Conservation (phyloP, 164 flowering plant species). For the Magnolia sinica region DNA sequence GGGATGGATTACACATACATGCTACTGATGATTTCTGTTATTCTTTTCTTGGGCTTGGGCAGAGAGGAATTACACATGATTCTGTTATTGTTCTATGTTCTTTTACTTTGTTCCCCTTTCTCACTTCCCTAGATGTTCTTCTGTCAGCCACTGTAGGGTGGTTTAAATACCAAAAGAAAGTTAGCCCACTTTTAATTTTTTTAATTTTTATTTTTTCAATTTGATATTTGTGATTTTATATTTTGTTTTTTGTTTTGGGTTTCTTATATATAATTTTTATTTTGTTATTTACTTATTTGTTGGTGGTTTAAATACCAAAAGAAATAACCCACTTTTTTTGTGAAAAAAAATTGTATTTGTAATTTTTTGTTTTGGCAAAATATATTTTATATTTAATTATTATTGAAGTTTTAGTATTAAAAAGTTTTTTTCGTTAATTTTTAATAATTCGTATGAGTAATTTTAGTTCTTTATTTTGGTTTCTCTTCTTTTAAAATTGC, state of each 20-base stretch:
- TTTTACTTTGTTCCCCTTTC: conserved; percentile 58
- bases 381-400: background rate
- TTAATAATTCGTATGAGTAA: background rate
- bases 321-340: conserved; percentile 28
- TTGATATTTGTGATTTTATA: no score
- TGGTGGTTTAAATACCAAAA: conserved; percentile 13
- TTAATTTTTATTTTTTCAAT: no score
- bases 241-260: no score
- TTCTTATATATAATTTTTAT: no score
- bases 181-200: background rate
- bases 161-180: conserved; percentile 24
- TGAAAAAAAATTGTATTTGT: background rate
- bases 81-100: conserved; percentile 51
- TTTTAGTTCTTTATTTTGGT: background rate
- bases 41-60: conserved; percentile 49
- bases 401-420: background rate
- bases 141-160: conserved; percentile 17
- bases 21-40: conserved; percentile 31
- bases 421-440: background rate
- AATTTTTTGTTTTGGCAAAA: background rate
- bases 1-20: conserved; percentile 1
- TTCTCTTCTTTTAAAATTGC: background rate
- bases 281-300: no score
- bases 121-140: conserved; percentile 86
- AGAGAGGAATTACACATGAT: conserved; percentile 50